Conservation (phyloP, 768 basidiomycete species). For the Tulasnella sp. region DNA sequence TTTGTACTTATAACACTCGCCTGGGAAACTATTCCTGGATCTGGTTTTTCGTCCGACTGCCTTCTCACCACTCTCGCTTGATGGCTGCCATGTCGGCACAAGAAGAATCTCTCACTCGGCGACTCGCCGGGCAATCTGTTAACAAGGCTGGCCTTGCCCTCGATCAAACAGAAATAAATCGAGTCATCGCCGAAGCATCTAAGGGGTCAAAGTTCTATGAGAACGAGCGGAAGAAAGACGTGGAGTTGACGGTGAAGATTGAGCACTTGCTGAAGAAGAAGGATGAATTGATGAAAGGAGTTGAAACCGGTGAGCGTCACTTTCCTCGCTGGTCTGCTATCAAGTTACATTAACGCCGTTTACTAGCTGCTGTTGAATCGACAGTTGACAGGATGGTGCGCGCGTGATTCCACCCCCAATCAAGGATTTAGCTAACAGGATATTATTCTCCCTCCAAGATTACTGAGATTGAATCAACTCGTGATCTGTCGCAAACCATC, state of each 20-base stretch:
- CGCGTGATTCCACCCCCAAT: neutral
- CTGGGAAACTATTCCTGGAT: no score
- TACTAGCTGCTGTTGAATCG: conserved; percentile 47
- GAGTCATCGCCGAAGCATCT: conserved; percentile 78
- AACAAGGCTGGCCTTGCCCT: conserved; percentile 76
- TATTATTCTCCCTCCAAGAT: conserved; percentile 26
- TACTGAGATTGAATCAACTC: conserved; percentile 53
- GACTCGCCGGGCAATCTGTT: conserved; percentile 80
- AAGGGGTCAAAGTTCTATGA: conserved; percentile 92
- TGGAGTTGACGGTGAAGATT: conserved; percentile 69
- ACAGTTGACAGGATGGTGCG: conserved; percentile 61
- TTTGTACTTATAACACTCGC: no score
- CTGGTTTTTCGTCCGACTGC: no score
- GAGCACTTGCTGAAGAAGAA: conserved; percentile 51
- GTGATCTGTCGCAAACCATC: conserved; percentile 74
- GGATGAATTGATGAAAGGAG: conserved; percentile 44
- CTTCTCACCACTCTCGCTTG: no score
- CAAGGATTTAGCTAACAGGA: neutral
- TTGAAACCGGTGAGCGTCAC: conserved; percentile 42
- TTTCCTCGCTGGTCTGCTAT: no score
- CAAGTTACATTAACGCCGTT: no score
- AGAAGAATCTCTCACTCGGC: conserved; percentile 41
- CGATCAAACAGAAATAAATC: conserved; percentile 77
- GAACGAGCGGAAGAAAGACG: conserved; percentile 88
- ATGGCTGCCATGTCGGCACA: no score